phyloP scores from a whole-genome alignment of 345 rosid genomes.

The Hibiscus syriacus region DNA sequence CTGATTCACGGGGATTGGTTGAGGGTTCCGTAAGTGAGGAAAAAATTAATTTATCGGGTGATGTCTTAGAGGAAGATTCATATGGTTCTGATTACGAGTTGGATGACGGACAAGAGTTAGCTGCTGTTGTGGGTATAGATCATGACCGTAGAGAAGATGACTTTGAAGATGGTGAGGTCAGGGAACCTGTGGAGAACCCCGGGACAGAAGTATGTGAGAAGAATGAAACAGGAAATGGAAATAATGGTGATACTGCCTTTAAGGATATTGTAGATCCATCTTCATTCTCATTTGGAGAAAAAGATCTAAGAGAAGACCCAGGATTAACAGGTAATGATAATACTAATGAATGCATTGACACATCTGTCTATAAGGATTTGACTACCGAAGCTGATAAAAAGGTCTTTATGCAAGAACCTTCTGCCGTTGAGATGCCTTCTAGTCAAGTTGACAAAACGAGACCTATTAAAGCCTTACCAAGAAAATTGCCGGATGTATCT shows the following conservation, averaged over 20 bases:
- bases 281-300: conserved; percentile 20
- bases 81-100: conserved; percentile 44
- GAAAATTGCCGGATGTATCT: conserved; percentile 18
- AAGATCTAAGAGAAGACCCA: too few species aligned
- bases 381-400: conserved; percentile 15
- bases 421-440: conserved; percentile 20
- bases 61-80: conserved; percentile 36
- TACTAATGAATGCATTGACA: conserved; percentile 16
- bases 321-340: too few species aligned
- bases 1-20: conserved; percentile 27
- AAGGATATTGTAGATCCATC: conserved; percentile 9
- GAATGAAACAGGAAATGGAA: conserved; percentile 10
- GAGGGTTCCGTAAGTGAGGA: conserved; percentile 43
- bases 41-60: conserved; percentile 47
- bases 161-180: conserved; percentile 63
- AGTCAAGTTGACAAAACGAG: conserved; percentile 20
- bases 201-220: conserved; percentile 18
- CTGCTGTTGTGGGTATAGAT: conserved; percentile 30
- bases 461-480: conserved; percentile 13
- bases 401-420: conserved; percentile 20
- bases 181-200: conserved; percentile 26
- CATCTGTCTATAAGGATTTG: conserved; percentile 15
- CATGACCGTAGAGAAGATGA: conserved; percentile 34
- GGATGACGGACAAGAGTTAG: conserved; percentile 28
- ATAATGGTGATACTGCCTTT: not conserved